phyloP scores from a whole-genome alignment of 106 monocot genomes.

The Cymbidium sinense region DNA sequence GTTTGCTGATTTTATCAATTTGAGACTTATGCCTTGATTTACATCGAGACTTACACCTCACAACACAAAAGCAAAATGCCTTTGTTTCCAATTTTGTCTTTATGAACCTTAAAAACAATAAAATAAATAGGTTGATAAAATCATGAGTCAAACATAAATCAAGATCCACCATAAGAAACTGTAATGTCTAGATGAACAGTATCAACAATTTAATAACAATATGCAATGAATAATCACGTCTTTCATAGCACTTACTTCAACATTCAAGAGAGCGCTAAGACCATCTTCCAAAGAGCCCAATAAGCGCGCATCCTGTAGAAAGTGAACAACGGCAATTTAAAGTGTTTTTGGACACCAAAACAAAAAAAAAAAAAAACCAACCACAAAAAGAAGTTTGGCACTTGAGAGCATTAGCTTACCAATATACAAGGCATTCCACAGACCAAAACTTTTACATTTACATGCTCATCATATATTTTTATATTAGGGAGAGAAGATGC shows the following conservation, averaged over 20 bases:
- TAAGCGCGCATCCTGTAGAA: slow-evolving; percentile 67
- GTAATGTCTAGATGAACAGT: not conserved
- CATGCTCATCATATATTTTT: slow-evolving; percentile 75
- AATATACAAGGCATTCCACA: slow-evolving; percentile 73
- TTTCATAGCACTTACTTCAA: slow-evolving; percentile 57
- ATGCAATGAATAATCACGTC: not conserved
- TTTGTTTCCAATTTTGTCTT: too few relatives aligned
- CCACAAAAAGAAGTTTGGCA: not conserved
- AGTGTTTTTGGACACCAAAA: not conserved
- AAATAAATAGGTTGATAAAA: not conserved
- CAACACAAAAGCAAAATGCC: too few relatives aligned
- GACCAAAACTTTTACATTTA: slow-evolving; percentile 66
- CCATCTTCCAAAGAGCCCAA: slow-evolving; percentile 88
- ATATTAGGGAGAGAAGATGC: slow-evolving; percentile 55
- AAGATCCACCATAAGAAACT: not conserved
- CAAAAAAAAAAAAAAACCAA: not conserved
- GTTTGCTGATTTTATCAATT: too few relatives aligned
- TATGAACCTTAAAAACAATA: too few relatives aligned
- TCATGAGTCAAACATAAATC: not conserved
- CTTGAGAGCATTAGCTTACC: slow-evolving; percentile 33
- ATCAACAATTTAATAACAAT: not conserved
- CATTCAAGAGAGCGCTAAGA: slow-evolving; percentile 80
- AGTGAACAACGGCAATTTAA: slow-evolving; percentile 1
- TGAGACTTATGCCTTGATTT: too few relatives aligned
- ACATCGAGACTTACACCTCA: too few relatives aligned